phyloP scores from a whole-genome alignment of 2,329 filamentous ascomycete species.

The Colletotrichum eleusines region DNA sequence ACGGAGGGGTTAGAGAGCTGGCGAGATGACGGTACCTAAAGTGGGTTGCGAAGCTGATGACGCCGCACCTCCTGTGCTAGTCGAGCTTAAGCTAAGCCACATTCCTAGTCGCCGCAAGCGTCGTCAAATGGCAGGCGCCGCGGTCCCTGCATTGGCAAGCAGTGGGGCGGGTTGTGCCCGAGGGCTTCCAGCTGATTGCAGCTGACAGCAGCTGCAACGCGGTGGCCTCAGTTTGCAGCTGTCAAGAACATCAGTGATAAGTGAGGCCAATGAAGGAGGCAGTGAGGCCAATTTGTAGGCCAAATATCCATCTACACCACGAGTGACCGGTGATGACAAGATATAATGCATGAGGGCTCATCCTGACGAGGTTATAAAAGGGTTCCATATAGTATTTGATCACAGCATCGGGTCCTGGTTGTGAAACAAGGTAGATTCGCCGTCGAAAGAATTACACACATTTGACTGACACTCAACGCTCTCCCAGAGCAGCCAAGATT shows the following conservation, averaged over 20 bases:
- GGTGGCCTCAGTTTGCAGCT: neutral
- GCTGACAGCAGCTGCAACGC: neutral
- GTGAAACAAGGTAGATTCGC: neutral
- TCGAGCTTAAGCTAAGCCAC: conserved; percentile 38
- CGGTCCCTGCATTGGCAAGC: conserved; percentile 19
- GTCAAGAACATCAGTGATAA: neutral
- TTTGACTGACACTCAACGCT: neutral
- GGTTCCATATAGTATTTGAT: neutral
- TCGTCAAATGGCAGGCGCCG: conserved; percentile 1
- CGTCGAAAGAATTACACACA: neutral
- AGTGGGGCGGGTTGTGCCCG: neutral
- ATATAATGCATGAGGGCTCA: neutral
- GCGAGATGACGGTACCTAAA: conserved; percentile 40
- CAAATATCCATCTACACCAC: conserved; percentile 11
- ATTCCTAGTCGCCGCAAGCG: conserved; percentile 30
- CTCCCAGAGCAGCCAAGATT: neutral
- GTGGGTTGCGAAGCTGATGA: conserved; percentile 44
- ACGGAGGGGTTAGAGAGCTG: conserved; percentile 40
- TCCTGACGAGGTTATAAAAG: neutral
- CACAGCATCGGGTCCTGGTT: neutral
- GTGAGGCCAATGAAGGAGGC: conserved; percentile 9
- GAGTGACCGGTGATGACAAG: neutral
- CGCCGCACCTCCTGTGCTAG: conserved; percentile 36
- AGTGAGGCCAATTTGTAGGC: conserved; percentile 22
- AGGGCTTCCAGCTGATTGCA: too few species aligned